Base-by-base conservation (phyloP, 164 flowering plant species). In the Akebia trifoliata region DNA sequence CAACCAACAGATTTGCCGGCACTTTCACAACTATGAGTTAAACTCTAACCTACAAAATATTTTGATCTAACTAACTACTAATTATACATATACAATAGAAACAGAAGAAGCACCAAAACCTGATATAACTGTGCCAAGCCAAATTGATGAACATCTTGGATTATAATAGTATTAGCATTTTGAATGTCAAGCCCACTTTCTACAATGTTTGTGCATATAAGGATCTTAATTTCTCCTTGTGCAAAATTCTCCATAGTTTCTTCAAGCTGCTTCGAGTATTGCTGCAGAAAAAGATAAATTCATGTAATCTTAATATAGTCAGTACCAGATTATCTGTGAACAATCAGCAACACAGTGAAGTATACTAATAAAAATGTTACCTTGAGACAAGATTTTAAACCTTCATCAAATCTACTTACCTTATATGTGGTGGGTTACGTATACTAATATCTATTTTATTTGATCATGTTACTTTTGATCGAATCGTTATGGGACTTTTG, bases 171-270 rank as follows among this genome's bases (percentile, higher is more conserved):
- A 69, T 93, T 93, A 37, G 97, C 99, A 73, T 93, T 90, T 69
- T 85, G 99, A 75, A 93, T 93, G 76, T 93, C 97, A 61, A 93
- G 89, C 42, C 99, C 99, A 69, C 99, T 93, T 73, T 93, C 99
- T 38, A 93, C 99, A 45, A 93, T 89, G 52, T 93, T 93, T 60
- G 99, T 93, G 81, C 94, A 78, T 50, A 93, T 75, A 54, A 93
- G 90, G 60, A 93, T 90, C 71, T 76, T 84, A 40, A 76, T 81
- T 37, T 80, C 81, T 31, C 97, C 97, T 56, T 66, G 76, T 15
- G 86, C 79, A 76, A 93, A 93, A 35, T 72, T 81, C 66, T 86
- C 96, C 99, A 93, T 90, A 21, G 94, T 84, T 28, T 82, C 87
- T 76, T 93, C 99, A 50, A 93, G 87, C 70, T 84, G 89, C 73